These are phyloP conservation scores for Solanum tarijense DNA, from an alignment of 257 asterid genomes.

Conservation along the genomic window DNA sequence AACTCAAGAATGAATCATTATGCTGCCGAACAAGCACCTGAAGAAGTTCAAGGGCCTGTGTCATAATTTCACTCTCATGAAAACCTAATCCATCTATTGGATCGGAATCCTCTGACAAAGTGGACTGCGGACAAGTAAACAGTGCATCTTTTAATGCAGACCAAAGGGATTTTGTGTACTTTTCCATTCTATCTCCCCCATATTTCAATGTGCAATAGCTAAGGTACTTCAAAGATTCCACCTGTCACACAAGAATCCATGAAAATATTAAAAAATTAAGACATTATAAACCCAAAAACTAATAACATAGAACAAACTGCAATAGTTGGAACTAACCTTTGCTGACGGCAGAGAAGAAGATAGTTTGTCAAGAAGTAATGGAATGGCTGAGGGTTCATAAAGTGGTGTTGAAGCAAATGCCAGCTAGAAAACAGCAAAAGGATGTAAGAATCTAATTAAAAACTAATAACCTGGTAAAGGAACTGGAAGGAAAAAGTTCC, in stretches of 20 bases:
- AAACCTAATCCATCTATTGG: slow-evolving; percentile 43
- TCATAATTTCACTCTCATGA: slow-evolving; percentile 56
- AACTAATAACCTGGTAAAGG: neutral
- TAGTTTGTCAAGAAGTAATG: slow-evolving; percentile 78
- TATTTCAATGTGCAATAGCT: slow-evolving; percentile 57
- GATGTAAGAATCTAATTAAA: slow-evolving; percentile 13
- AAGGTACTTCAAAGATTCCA: slow-evolving; percentile 78
- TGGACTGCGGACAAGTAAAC: slow-evolving; percentile 48
- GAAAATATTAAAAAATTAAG: slow-evolving; percentile 2
- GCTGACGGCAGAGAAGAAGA: slow-evolving; percentile 78
- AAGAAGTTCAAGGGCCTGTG: slow-evolving; percentile 57
- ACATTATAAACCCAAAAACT: neutral
- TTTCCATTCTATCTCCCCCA: slow-evolving; percentile 60
- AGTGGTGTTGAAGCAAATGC: slow-evolving; percentile 81
- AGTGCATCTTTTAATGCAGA: slow-evolving; percentile 53
- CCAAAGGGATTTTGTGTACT: slow-evolving; percentile 67
- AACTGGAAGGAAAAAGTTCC: neutral
- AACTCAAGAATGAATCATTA: slow-evolving; percentile 33
- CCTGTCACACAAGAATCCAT: slow-evolving; percentile 30
- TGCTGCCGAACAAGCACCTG: slow-evolving; percentile 42
- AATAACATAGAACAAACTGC: neutral
- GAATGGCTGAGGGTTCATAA: slow-evolving; percentile 72
- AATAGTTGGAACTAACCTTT: slow-evolving; percentile 47
- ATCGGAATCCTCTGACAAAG: slow-evolving; percentile 32
- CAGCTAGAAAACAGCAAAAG: slow-evolving; percentile 47